Conservation (phyloP, 306 rosid species). For the Glycine tomentella region DNA sequence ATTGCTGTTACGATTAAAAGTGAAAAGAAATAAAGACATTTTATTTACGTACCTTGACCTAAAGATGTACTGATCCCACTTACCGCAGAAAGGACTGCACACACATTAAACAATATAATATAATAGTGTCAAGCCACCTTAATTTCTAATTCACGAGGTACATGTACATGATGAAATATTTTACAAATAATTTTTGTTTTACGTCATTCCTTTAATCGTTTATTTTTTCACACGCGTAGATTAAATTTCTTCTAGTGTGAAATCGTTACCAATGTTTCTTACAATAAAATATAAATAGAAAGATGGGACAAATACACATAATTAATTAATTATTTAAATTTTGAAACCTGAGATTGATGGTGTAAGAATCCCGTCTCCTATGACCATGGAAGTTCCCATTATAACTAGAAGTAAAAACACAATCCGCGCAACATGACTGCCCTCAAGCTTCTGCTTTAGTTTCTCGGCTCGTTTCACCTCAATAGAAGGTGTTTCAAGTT, state of each 20-base stretch:
- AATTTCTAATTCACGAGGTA: too few relatives aligned
- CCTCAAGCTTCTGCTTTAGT: slow-evolving; percentile 58
- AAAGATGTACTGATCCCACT: slow-evolving; percentile 70
- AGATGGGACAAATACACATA: too few relatives aligned
- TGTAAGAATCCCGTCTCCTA: slow-evolving; percentile 87
- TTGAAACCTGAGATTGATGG: slow-evolving; percentile 76
- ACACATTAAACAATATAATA: neutral
- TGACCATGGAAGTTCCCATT: slow-evolving; percentile 80
- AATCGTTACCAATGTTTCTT: too few relatives aligned
- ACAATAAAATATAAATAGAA: too few relatives aligned
- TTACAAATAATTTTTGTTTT: too few relatives aligned
- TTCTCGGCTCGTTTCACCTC: slow-evolving; percentile 52
- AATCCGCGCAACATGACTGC: slow-evolving; percentile 46
- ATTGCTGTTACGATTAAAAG: too few relatives aligned
- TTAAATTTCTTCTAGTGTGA: too few relatives aligned
- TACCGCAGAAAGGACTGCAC: slow-evolving; percentile 78
- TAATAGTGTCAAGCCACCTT: too few relatives aligned
- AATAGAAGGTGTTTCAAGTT: slow-evolving; percentile 54
- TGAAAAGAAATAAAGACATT: neutral
- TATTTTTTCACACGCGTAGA: too few relatives aligned
- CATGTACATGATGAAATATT: too few relatives aligned
- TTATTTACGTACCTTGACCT: slow-evolving; percentile 58
- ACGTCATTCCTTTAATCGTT: too few relatives aligned
- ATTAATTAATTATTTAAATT: too few relatives aligned
- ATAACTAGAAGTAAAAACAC: slow-evolving; percentile 59